These are phyloP conservation scores for Acanthamoeba polyphaga DNA, from an alignment of 208 protist species.

Conservation along the genomic window DNA sequence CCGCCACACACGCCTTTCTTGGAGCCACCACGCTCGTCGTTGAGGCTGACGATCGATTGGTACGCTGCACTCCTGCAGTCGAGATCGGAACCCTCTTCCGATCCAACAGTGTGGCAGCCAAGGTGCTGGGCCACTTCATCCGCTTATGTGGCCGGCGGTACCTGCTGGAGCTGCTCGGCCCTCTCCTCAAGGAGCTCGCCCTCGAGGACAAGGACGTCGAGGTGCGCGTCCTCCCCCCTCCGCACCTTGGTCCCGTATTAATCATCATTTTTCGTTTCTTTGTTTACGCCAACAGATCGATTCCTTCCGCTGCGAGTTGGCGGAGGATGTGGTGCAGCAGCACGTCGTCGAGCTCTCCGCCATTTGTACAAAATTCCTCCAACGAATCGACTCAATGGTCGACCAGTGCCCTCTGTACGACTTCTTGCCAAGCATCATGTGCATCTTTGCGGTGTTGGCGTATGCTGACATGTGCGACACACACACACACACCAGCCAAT, in stretches of 20 bases:
- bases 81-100: constrained; percentile 65
- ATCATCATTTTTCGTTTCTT: neutral
- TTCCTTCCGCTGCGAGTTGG: constrained; percentile 53
- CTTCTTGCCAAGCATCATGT: neutral
- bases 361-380: constrained; percentile 57
- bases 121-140: constrained; percentile 66
- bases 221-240: neutral
- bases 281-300: neutral
- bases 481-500: neutral
- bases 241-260: neutral
- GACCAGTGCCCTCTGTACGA: constrained; percentile 65
- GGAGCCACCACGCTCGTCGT: neutral
- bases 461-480: neutral
- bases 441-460: too few species aligned
- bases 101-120: constrained; percentile 54
- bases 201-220: constrained; percentile 52
- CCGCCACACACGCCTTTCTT: too few species aligned
- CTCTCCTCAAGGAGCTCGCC: constrained; percentile 45
- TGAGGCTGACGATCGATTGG: neutral
- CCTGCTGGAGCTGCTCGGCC: neutral
- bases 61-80: neutral
- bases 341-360: neutral
- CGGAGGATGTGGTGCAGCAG: constrained; percentile 32
- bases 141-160: constrained; percentile 1
- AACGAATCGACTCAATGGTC: constrained; percentile 36